Percentiles rank a stretch among this genome's conserved stretches.
These are phyloP conservation scores for Epithele typhae DNA, from an alignment of 768 basidiomycete species.

Conservation along the genomic window DNA sequence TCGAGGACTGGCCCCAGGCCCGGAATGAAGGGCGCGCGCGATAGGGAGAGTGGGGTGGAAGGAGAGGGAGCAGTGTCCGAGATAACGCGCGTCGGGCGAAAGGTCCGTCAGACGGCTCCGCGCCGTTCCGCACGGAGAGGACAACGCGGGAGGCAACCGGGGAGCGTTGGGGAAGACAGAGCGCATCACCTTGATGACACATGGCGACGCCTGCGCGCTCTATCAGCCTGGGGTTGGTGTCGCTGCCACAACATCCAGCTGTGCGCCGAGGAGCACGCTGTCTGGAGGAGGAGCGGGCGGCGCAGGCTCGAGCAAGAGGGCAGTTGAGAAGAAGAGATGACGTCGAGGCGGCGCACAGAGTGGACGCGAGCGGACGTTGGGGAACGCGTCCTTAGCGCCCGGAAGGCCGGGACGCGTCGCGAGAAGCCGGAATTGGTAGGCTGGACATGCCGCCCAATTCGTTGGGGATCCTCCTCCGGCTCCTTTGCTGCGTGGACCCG, in stretches of 20 bases:
- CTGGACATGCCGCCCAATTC: background rate
- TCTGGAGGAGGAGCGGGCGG: too few relatives aligned
- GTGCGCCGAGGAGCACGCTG: too few relatives aligned
- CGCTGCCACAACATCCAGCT: too few relatives aligned
- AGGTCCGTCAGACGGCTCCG: too few relatives aligned
- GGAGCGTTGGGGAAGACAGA: background rate
- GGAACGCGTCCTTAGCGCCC: background rate
- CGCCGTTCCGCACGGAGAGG: too few relatives aligned
- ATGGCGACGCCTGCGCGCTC: background rate
- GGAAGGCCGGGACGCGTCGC: conserved; percentile 1
- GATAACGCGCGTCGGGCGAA: too few relatives aligned
- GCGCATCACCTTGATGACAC: background rate
- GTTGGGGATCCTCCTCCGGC: conserved; percentile 7
- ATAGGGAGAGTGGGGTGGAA: too few relatives aligned
- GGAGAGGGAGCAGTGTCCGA: too few relatives aligned
- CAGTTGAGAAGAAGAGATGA: background rate
- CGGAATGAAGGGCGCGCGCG: too few relatives aligned
- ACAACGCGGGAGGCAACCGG: background rate
- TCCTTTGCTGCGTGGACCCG: conserved; percentile 1
- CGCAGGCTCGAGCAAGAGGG: background rate
- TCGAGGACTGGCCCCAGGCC: too few relatives aligned
- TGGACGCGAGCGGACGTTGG: background rate
- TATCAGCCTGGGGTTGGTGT: too few relatives aligned
- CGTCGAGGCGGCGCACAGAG: background rate
- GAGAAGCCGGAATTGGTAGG: conserved; percentile 1